Evolutionary conservation across 805 yeast species (phyloP).

Genomic region (Saccharomycopsis amapae): DNA sequence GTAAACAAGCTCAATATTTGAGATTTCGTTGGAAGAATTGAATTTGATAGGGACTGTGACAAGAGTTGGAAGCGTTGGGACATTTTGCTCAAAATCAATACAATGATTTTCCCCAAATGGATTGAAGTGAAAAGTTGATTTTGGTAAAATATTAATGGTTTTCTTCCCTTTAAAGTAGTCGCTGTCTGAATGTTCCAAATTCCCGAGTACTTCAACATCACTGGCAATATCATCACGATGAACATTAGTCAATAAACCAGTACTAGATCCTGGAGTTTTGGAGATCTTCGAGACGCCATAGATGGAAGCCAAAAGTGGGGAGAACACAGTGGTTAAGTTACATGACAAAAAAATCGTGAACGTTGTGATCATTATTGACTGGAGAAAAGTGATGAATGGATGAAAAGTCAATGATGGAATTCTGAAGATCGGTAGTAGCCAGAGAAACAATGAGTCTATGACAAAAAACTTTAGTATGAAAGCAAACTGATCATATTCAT

Average conservation of each 20-base stretch:
- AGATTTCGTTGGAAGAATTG: conserved; percentile 72
- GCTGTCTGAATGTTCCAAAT: conserved; percentile 19
- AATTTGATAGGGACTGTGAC: conserved; percentile 63
- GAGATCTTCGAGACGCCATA: conserved; percentile 13
- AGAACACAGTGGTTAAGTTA: conserved; percentile 15
- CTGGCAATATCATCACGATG: background rate
- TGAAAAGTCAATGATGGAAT: conserved; percentile 69
- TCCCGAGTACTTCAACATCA: conserved; percentile 12
- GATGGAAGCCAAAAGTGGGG: conserved; percentile 10
- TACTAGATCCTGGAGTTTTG: conserved; percentile 25
- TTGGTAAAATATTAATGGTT: conserved; percentile 83
- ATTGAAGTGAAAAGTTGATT: conserved; percentile 77
- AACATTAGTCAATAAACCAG: background rate
- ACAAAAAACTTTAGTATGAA: conserved; percentile 57
- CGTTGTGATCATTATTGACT: conserved; percentile 22
- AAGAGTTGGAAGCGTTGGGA: conserved; percentile 26
- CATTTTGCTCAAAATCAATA: conserved; percentile 32
- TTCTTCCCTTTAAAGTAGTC: conserved; percentile 78
- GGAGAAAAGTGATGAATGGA: conserved; percentile 35
- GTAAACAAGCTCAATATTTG: conserved; percentile 55
- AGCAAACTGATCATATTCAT: conserved; percentile 13
- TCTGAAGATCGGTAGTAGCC: conserved; percentile 64
- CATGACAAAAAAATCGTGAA: conserved; percentile 21
- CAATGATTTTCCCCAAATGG: conserved; percentile 68
- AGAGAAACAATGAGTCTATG: conserved; percentile 64